Conservation (phyloP, 257 asterid genomes). For the Craterostigma plantagineum region DNA sequence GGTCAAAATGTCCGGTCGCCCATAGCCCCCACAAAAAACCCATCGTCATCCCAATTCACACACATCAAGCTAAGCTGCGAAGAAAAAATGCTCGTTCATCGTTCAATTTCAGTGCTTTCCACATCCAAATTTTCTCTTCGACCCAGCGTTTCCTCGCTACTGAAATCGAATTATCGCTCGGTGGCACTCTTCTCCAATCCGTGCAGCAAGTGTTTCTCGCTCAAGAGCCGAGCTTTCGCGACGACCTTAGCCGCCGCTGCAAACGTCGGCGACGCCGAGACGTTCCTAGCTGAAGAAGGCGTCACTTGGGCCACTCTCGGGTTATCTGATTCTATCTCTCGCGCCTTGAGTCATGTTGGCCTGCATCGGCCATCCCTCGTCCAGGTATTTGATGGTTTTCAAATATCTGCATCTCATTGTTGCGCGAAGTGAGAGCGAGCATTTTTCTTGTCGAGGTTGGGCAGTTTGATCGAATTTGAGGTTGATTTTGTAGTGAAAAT, state of each 20-base stretch:
- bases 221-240: conserved; percentile 29
- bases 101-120: conserved; percentile 27
- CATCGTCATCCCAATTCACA: too few species aligned
- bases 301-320: conserved; percentile 82
- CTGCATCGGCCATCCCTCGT: conserved; percentile 70
- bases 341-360: conserved; percentile 42
- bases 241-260: conserved; percentile 21
- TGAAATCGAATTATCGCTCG: conserved; percentile 9
- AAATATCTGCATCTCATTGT: too few species aligned
- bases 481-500: too few species aligned
- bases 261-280: conserved; percentile 23
- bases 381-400: conserved; percentile 42
- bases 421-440: neutral
- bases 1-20: too few species aligned
- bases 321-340: conserved; percentile 43
- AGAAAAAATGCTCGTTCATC: conserved; percentile 33
- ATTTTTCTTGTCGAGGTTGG: neutral
- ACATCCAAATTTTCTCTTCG: conserved; percentile 21
- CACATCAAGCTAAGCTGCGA: neutral
- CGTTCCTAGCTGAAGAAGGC: conserved; percentile 63
- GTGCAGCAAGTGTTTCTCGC: conserved; percentile 9
- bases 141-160: conserved; percentile 11
- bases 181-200: conserved; percentile 9
- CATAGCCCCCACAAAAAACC: too few species aligned
- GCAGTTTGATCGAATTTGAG: too few species aligned